A percentile compares a stretch with the other conserved stretches of the same genome.
Conservation (phyloP, 306 rosid genomes). For the Citrullus mucosospermus region DNA sequence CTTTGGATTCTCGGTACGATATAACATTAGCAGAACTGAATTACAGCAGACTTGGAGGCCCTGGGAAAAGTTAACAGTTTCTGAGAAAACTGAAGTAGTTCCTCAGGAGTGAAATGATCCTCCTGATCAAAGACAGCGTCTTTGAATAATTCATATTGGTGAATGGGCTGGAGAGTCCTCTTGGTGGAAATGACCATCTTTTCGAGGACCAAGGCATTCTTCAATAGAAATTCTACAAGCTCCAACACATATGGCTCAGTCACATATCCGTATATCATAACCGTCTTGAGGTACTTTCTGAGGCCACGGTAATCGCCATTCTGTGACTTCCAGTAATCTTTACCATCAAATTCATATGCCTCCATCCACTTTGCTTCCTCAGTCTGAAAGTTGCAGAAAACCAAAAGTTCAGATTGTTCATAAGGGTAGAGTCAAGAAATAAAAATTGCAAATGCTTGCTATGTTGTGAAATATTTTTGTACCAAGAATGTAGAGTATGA, state of each 20-base stretch:
- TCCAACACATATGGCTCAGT: not conserved
- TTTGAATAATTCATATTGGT: not conserved
- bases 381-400: not conserved
- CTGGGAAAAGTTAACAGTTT: not conserved
- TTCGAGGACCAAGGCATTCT: not conserved
- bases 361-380: not conserved
- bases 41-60: not conserved
- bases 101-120: not conserved
- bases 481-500: not conserved
- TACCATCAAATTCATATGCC: not conserved
- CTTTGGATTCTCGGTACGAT: not conserved
- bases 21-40: not conserved
- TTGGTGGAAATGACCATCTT: slow-evolving; percentile 3
- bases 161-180: not conserved
- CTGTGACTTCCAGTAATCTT: not conserved
- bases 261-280: not conserved
- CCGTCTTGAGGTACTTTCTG: not conserved
- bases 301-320: not conserved
- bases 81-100: slow-evolving; percentile 5
- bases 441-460: not conserved
- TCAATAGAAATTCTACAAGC: not conserved
- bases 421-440: not conserved
- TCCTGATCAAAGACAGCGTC: not conserved
- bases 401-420: not conserved
- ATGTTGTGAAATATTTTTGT: not conserved